These are phyloP conservation scores for Sapria himalayana DNA, from an alignment of 345 rosid genomes.

Conservation along the genomic window DNA sequence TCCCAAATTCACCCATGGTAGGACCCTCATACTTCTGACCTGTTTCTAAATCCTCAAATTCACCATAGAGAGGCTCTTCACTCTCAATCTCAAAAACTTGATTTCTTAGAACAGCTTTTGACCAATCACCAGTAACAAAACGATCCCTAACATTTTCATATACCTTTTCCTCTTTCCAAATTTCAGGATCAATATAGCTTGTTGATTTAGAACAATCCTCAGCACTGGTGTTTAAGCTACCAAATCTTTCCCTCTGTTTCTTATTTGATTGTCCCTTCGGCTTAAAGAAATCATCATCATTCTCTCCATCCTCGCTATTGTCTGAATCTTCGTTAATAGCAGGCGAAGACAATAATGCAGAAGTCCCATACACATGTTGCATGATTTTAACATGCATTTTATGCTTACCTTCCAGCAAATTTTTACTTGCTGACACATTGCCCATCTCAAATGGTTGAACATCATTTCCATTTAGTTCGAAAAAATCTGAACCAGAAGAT, in stretches of 20 bases:
- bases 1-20: conserved; percentile 14
- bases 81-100: conserved; percentile 11
- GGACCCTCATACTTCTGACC: conserved; percentile 31
- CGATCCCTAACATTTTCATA: conserved; percentile 63
- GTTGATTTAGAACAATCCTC: conserved; percentile 69
- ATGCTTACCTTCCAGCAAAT: conserved; percentile 44
- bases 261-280: conserved; percentile 55
- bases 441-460: conserved; percentile 29
- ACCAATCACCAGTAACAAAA: conserved; percentile 84
- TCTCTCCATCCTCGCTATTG: conserved; percentile 30
- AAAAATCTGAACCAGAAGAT: conserved; percentile 24
- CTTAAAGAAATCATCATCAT: conserved; percentile 63
- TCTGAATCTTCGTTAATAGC: conserved; percentile 18
- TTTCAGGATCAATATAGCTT: conserved; percentile 22
- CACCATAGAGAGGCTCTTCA: conserved; percentile 33
- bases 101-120: conserved; percentile 51
- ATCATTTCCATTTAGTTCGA: conserved; percentile 20
- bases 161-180: conserved; percentile 46
- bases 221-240: conserved; percentile 17
- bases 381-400: conserved; percentile 34
- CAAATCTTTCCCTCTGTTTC: conserved; percentile 27
- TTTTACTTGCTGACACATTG: conserved; percentile 70
- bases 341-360: conserved; percentile 18
- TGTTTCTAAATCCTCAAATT: conserved; percentile 85
- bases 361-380: conserved; percentile 66